A percentile compares a stretch with the other conserved stretches of the same genome.
Conservation (phyloP, 148 eudicot genomes). For the Nepenthes mirabilis region DNA sequence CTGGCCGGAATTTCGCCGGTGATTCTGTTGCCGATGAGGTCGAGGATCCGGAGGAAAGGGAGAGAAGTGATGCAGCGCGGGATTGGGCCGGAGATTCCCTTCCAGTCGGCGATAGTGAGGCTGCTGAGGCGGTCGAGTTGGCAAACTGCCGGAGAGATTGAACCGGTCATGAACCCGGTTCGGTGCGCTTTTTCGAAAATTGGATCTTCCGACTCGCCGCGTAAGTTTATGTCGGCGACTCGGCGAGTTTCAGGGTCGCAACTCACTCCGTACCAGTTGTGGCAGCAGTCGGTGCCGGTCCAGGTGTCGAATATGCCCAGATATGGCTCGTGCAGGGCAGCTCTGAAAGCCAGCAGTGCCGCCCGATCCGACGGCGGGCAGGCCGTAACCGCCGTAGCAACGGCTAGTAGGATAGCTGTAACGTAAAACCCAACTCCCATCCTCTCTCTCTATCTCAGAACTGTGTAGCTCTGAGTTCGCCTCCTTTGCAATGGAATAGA, state of each 20-base stretch:
- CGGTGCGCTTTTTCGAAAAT: conserved; percentile 45
- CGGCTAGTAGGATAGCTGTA: conserved; percentile 19
- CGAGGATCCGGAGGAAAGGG: conserved; percentile 46
- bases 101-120: conserved; percentile 80
- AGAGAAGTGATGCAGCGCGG: conserved; percentile 45
- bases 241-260: conserved; percentile 50
- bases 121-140: conserved; percentile 52
- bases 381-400: conserved; percentile 21
- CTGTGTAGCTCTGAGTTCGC: too few species aligned
- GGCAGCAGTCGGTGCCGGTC: conserved; percentile 72
- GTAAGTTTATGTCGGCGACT: conserved; percentile 72
- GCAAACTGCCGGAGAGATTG: conserved; percentile 55
- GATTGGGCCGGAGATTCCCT: conserved; percentile 65
- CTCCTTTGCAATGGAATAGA: too few species aligned
- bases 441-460: not conserved
- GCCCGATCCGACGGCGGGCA: conserved; percentile 75
- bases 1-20: conserved; percentile 47
- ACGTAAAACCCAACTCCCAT: conserved; percentile 8
- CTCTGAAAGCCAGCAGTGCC: conserved; percentile 51
- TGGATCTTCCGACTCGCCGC: conserved; percentile 82
- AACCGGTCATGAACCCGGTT: conserved; percentile 82
- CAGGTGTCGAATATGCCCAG: conserved; percentile 75
- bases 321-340: conserved; percentile 52
- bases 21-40: conserved; percentile 55
- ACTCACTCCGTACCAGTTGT: conserved; percentile 69